Conservation (phyloP, 140 eudicot species). For the Oenanthe javanica region DNA sequence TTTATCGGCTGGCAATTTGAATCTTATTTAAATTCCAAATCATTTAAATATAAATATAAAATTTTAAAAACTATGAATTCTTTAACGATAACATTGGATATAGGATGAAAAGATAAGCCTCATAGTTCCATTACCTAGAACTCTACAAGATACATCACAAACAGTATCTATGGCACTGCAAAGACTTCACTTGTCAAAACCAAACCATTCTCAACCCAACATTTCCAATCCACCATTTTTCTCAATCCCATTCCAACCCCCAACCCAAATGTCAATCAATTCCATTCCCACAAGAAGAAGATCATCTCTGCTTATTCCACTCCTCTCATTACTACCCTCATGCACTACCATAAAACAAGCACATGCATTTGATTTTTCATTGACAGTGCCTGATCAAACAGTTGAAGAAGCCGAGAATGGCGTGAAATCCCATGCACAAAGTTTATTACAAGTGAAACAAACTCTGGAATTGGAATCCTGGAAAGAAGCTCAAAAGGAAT, state of each 20-base stretch:
- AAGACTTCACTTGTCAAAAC: not conserved
- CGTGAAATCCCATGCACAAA: constrained; percentile 44
- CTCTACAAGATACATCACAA: not conserved
- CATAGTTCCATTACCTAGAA: not conserved
- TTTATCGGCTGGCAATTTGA: no score
- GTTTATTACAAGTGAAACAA: constrained; percentile 47
- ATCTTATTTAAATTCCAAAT: no score
- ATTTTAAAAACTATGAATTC: no score
- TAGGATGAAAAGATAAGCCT: not conserved
- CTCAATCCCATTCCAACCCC: not conserved
- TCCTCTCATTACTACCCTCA: not conserved
- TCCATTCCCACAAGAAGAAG: constrained; percentile 17
- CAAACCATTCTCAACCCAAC: not conserved
- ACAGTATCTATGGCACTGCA: not conserved
- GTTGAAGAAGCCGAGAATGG: constrained; percentile 58
- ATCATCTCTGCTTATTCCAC: constrained; percentile 11
- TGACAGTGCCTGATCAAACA: constrained; percentile 79
- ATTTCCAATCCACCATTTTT: not conserved
- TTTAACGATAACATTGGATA: no score
- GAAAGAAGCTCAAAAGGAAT: constrained; percentile 67
- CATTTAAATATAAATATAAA: no score
- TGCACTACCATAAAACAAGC: constrained; percentile 18
- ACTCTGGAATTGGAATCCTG: constrained; percentile 39
- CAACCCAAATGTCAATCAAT: not conserved
- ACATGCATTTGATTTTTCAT: constrained; percentile 41